Conservation (phyloP, 768 basidiomycete species). For the Podaxis sp. region DNA sequence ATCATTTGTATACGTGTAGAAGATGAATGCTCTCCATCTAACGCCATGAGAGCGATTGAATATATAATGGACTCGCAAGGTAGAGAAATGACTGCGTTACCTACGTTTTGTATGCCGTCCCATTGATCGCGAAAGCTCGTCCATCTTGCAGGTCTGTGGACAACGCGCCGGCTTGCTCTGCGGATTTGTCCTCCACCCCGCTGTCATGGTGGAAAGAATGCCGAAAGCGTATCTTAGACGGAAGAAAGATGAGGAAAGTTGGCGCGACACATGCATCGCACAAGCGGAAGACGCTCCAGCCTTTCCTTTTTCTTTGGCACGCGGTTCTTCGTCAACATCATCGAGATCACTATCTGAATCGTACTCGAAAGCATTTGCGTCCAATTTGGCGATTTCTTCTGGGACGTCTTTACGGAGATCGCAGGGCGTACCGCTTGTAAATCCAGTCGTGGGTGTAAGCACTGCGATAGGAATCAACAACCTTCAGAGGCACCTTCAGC, state of each 20-base stretch:
- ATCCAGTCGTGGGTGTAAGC: background rate
- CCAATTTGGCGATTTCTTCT: conserved; percentile 5
- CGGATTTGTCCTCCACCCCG: background rate
- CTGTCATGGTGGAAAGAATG: background rate
- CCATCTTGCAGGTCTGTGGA: background rate
- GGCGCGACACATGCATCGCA: background rate
- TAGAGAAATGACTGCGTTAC: background rate
- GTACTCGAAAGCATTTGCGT: conserved; percentile 5
- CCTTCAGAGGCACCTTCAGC: background rate
- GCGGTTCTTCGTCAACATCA: background rate
- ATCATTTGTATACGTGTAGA: conserved; percentile 13
- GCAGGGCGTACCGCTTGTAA: background rate
- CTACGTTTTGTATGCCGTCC: background rate
- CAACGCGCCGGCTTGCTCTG: background rate
- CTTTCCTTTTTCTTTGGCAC: background rate
- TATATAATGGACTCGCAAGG: background rate
- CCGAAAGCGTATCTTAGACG: background rate
- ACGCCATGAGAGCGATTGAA: background rate
- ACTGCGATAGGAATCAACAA: background rate
- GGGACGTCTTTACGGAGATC: background rate
- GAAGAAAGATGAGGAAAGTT: background rate
- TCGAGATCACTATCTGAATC: conserved; percentile 12
- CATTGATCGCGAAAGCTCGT: conserved; percentile 12
- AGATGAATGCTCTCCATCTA: conserved; percentile 15
- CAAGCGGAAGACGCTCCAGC: background rate